Base-by-base conservation (phyloP, 768 basidiomycete genomes). In the Pleurotus giganteus region DNA sequence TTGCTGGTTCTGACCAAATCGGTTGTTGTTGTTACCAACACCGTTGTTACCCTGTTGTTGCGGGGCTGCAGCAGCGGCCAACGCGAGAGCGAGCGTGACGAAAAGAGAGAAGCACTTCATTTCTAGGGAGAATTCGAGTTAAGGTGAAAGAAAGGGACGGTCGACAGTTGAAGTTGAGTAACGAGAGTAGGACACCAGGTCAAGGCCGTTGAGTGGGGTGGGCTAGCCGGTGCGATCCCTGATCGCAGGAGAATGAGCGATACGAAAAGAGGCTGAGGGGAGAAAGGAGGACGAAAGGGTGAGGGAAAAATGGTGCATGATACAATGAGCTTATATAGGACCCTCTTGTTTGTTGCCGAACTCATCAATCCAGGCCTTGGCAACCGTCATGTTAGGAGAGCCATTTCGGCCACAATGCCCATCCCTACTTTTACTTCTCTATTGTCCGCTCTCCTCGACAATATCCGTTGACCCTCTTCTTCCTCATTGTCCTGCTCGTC, bases 51-150 rank as follows among this genome's bases (percentile, higher is more conserved):
- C n/a, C 3, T 53, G 26, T 26, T 50, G 15, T 62, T 17, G 36
- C 27, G 46, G 58, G 57, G 12, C 51, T 43, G 62, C 62, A n/a
- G 5, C 59, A 61, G 26, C 74, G 55, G 26, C 67, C 46, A 21
- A 67, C 29, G 50, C 50, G 47, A 71, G 56, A n/a, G 63, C 59
- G 47, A 69, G 55, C 12, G 63, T 47, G 43, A 69, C 59, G 45
- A 74, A 55, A 32, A 63, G 42, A 44, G 63, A 65, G 62, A 63
- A 62, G 31, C 21, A 51, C 63, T 63, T 73, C 76, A 77, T 79
- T 21, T 24, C 19, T 41, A 41, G 12, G 19, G 34, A 36, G 34
- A 9, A 36, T 49, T 56, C 52, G 58, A 49, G 37, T 26, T 37
- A 34, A n/a, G 41, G 17, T 47, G 32, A 42, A 50, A 61, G 15